Evolutionary conservation across 208 protist species (phyloP).

Genomic region (Acanthamoeba healyi): DNA sequence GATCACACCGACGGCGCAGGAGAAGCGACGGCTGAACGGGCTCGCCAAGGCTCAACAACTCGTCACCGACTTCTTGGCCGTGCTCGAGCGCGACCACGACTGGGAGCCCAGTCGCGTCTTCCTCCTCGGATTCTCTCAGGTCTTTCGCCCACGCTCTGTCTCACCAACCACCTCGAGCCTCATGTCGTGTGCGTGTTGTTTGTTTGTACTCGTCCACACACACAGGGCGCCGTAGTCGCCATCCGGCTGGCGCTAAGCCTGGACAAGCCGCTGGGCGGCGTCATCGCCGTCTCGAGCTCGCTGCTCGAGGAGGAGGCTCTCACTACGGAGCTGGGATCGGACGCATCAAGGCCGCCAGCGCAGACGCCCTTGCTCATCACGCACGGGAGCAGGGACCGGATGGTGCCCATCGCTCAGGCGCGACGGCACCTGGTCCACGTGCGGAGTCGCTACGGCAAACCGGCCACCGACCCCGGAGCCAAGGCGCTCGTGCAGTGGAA

Average conservation of each 20-base stretch:
- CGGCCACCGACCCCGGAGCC: background rate
- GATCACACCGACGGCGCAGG: conserved; percentile 33
- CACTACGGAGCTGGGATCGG: background rate
- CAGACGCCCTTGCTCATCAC: conserved; percentile 32
- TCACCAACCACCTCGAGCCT: background rate
- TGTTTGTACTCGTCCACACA: background rate
- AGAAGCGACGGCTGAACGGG: conserved; percentile 42
- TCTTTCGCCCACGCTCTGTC: background rate
- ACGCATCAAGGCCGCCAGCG: background rate
- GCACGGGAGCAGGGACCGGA: background rate
- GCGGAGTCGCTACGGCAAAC: background rate
- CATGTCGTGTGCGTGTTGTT: background rate
- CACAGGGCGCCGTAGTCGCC: conserved; percentile 40
- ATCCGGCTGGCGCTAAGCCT: background rate
- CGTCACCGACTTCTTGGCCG: background rate
- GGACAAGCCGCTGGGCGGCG: conserved; percentile 4
- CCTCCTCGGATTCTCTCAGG: conserved; percentile 65
- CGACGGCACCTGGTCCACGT: background rate
- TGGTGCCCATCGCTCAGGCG: conserved; percentile 14
- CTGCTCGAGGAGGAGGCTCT: conserved; percentile 45
- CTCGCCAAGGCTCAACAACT: background rate
- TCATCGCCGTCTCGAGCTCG: conserved; percentile 38
- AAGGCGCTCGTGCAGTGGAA: conserved; percentile 44
- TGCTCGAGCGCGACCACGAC: conserved; percentile 17
- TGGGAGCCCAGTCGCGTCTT: conserved; percentile 9